Base-by-base conservation (phyloP, 129 eudicot genomes). In the Deinandra increscens region DNA sequence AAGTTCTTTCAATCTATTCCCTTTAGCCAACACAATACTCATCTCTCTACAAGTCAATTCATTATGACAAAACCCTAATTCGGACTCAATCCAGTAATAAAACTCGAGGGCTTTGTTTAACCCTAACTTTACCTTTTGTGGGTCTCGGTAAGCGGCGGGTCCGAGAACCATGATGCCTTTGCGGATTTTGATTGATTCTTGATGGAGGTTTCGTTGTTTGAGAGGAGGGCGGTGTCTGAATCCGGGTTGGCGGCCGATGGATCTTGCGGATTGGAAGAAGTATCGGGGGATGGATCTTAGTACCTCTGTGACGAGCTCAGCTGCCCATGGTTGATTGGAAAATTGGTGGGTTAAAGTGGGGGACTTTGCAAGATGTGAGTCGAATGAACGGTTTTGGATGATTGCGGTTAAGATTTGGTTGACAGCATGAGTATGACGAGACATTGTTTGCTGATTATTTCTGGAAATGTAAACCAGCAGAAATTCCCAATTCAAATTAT, bases 121-220 rank as follows among this genome's bases (percentile, higher is more conserved):
- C 3, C 98, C 98, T 51, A 74, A 63, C 31, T 73, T 85, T 4
- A 92, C 77, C 39, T 60, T 70, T 29, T 54, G 58, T 7, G 83
- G 91, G 82, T 88, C 95, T 65, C 88, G 75, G 23, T 81, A 82
- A 17, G 91, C 91, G n/a, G 87, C 96, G 2, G 97, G 96, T 12
- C 97, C 97, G 19, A 88, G 83, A 66, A 91, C 56, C 8, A 81
- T 74, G 18, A 71, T 23, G 11, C 87, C 89, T 18, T 80, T 79
- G 17, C 61, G 77, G 50, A 60, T 51, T 37, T 78, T 86, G 2
- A 63, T 13, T 12, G 69, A 71, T 79, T 92, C 98, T 29, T 68
- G 49, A 13, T 70, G 72, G 20, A 88, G 85, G 74, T 82, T 77
- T 71, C 96, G 69, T 78, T 88, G 98, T 60, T 83, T 83, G 29